Evolutionary conservation across 495 filamentous ascomycete genomes (phyloP), one percentile per base, ranked within the genome.

Genomic region (Talaromyces liani): DNA sequence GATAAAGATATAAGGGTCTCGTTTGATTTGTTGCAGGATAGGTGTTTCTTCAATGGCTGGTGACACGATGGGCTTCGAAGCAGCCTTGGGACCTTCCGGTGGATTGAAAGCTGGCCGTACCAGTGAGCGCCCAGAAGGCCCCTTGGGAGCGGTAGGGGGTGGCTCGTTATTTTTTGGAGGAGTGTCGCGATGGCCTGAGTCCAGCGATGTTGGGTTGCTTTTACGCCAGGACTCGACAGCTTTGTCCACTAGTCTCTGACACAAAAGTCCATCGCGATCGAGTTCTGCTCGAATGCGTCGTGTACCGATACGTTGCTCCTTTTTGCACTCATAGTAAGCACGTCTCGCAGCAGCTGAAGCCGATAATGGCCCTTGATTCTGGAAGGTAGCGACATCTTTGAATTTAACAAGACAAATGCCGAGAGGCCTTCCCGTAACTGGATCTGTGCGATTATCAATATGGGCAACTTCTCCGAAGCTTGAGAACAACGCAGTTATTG

Each of bases 1-100:
- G 53, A 99, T 88, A 73, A 96, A 97, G n/a, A 98, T 88, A 71
- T 95, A 97, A 0, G 94, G 94, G 64, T 91, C 88, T 53, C 85
- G 81, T 68, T 89, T 89, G 47, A 98, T 85, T 60, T 86, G 83
- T 60, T 76, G 75, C 31, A 87, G 67, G 27, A 96, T 77, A 0
- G 83, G 82, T 49, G 86, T 78, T 12, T 83, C 80, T 69, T 90
- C 84, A 20, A 88, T 75, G 34, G 85, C 73, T 34, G 77, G 81
- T 59, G 75, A 74, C 41, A 77, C 66, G 55, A 76, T 73, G 36
- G 80, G 78, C 57, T 80, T 83, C 25, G 80, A 67, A 63, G 61
- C 58, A 29, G 73, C 75, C 63, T 76, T 72, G n/a, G 80, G 79
- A 29, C 77, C 80, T 54, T 80, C 77, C 18, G 83, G 83, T 12